A percentile compares a stretch with the other conserved stretches of the same genome.
Conservation (phyloP, 352 stramenopile genomes). For the Pythium chondricola region DNA sequence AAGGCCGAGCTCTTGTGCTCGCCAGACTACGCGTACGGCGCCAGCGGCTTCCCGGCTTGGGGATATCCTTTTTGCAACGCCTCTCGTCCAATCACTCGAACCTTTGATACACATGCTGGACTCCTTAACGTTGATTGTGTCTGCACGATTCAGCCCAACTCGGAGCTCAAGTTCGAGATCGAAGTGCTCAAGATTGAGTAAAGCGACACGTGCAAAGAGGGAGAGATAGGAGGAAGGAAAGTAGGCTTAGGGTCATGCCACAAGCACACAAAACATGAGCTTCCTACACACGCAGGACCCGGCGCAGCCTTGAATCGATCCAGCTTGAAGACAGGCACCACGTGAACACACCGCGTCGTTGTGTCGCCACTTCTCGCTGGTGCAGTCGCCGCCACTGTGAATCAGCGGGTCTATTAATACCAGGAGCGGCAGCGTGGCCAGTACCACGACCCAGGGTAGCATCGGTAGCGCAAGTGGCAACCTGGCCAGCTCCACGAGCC, state of each 20-base stretch:
- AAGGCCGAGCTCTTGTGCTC: conserved; percentile 88
- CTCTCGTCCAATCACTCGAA: too few species aligned
- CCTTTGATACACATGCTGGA: too few species aligned
- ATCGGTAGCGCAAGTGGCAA: conserved; percentile 3
- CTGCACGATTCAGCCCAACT: conserved; percentile 90
- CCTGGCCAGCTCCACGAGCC: conserved; percentile 10
- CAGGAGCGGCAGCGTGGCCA: conserved; percentile 7
- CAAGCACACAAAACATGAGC: too few species aligned
- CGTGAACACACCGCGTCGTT: too few species aligned
- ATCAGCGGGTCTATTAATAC: too few species aligned
- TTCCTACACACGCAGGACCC: too few species aligned
- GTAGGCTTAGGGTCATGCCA: not conserved
- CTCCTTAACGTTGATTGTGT: conserved; percentile 29
- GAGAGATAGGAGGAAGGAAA: not conserved
- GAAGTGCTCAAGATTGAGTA: conserved; percentile 84
- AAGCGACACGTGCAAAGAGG: not conserved
- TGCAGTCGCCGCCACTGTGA: too few species aligned
- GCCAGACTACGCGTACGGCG: conserved; percentile 94
- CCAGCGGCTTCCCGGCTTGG: conserved; percentile 89
- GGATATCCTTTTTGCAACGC: conserved; percentile 66
- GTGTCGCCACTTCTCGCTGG: too few species aligned
- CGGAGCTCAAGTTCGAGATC: conserved; percentile 89
- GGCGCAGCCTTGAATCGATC: too few species aligned
- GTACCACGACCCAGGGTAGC: conserved; percentile 4
- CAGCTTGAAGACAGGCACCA: too few species aligned